These are phyloP conservation scores for Talaromyces verruculosus DNA, from an alignment of 2,329 filamentous ascomycete genomes.

Conservation along the genomic window DNA sequence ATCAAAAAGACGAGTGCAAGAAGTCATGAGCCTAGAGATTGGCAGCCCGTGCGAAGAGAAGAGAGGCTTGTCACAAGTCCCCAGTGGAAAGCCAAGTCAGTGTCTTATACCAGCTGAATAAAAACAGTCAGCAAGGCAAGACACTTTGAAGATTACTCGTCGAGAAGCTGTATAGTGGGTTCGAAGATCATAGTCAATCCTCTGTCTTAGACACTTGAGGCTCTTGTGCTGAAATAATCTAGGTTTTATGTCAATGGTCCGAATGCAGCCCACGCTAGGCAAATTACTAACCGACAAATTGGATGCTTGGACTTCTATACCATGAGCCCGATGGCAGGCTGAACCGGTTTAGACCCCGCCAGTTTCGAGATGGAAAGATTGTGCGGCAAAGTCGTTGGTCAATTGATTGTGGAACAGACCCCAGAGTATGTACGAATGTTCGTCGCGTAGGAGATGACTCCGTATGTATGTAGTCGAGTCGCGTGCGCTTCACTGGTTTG, in stretches of 20 bases:
- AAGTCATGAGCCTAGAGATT: neutral
- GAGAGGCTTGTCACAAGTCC: neutral
- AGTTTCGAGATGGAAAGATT: neutral
- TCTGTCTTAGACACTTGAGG: neutral
- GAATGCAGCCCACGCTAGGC: neutral
- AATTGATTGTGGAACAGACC: neutral
- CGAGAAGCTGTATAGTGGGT: neutral
- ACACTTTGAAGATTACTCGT: neutral
- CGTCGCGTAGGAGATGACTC: neutral
- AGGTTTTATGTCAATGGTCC: neutral
- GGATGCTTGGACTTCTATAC: neutral
- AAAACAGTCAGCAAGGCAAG: neutral
- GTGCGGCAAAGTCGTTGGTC: neutral
- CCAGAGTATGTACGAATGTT: neutral
- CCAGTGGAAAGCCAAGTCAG: neutral
- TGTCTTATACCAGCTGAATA: neutral
- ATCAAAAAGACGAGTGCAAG: neutral
- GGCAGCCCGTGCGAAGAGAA: neutral
- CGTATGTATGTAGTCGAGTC: neutral
- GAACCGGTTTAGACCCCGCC: neutral
- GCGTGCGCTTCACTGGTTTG: neutral
- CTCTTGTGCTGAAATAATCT: conserved; percentile 1
- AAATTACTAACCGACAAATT: neutral
- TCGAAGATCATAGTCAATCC: neutral
- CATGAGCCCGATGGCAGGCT: neutral